Evolutionary conservation across 768 basidiomycete genomes (phyloP), one percentile per base, ranked within the genome.

Genomic region (Lactarius tabidus): DNA sequence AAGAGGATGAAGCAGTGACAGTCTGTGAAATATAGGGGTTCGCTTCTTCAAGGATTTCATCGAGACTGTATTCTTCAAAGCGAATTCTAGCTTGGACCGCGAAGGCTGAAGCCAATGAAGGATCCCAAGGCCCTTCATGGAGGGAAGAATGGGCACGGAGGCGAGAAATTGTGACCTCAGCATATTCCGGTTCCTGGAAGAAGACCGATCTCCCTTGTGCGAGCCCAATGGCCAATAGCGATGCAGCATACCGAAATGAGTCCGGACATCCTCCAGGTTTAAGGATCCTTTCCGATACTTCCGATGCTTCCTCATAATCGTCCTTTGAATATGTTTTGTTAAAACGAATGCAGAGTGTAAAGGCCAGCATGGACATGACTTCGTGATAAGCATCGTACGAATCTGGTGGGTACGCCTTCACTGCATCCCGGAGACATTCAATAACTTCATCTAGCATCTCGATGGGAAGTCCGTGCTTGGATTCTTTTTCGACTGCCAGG

Each of bases 221-320:
- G 10, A 64, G 41, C 17, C 10, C 3, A 15, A 48, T 31, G 52
- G 20, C 6, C 35, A 52, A 28, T 48, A 20, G 15, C 4, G 45
- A n/a, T 6, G 48, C 55, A 4, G 3, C 17, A 6, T 8, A 3
- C 33, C 33, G 36, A 17, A 1, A n/a, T 15, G 6, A 41, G 3
- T 3, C 17, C n/a, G 26, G 43, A 35, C 43, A 43, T n/a, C n/a
- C 63, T 39, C 51, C 6, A 15, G 48, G 57, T 12, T 45, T 36
- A 4, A 63, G 3, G 36, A 57, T 15, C n/a, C 23, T 31, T 28
- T 63, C 62, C n/a, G 58, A 36, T 0, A 58, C 5, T 3, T 45
- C 5, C 1, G n/a, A 52, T 28, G 56, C 62, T 14, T 63, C 62
- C 48, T 63, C 57, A n/a, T 45, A 63, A 26, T 51, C 48, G 1